phyloP scores from a whole-genome alignment of 1,139 yeast genomes.

The Blastobotrys ciferrii region DNA sequence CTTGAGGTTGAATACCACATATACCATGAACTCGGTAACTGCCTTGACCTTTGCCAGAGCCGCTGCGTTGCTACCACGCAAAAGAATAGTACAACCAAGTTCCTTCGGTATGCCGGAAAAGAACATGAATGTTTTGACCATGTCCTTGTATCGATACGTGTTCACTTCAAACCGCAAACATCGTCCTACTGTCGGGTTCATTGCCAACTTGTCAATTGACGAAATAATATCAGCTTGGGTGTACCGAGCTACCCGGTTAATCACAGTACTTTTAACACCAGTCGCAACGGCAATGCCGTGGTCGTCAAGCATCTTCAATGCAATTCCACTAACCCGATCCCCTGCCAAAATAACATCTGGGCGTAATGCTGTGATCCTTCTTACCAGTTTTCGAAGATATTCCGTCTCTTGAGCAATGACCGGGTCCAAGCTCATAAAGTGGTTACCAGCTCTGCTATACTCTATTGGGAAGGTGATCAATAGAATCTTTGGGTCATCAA shows the following conservation, averaged over 20 bases:
- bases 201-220: constrained; percentile 62
- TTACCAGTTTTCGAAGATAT: constrained; percentile 76
- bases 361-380: constrained; percentile 67
- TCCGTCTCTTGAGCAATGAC: constrained; percentile 87
- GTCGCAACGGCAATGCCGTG: constrained; percentile 77
- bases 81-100: constrained; percentile 76
- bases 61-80: constrained; percentile 69
- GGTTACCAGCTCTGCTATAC: constrained; percentile 70
- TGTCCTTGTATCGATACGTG: constrained; percentile 52
- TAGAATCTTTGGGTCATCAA: constrained; percentile 71
- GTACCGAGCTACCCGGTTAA: constrained; percentile 74
- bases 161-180: constrained; percentile 73
- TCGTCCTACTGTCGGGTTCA: constrained; percentile 62
- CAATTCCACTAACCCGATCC: constrained; percentile 80
- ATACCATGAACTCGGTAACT: constrained; percentile 75
- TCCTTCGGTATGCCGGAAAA: constrained; percentile 74
- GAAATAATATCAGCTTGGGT: constrained; percentile 79
- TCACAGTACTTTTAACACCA: constrained; percentile 77
- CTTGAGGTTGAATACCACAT: constrained; percentile 71
- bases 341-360: constrained; percentile 84
- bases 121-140: constrained; percentile 68
- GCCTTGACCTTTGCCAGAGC: constrained; percentile 66
- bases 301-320: constrained; percentile 68
- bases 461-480: constrained; percentile 88
- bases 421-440: constrained; percentile 76